Base-by-base conservation (phyloP, 805 yeast genomes). In the Candida glaebosa region DNA sequence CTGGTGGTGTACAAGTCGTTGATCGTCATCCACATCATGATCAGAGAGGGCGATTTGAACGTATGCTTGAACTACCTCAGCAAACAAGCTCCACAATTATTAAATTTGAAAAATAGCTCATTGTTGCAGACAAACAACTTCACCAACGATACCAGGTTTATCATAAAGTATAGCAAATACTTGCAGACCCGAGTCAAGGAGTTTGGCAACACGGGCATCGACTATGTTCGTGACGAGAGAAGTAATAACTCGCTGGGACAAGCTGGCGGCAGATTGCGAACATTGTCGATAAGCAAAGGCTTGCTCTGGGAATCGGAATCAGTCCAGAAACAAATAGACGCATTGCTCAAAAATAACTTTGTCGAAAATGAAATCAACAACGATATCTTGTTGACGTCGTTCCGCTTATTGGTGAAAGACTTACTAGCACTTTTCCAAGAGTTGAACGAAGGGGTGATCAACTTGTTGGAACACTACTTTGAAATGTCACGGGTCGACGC, bases 391-490 rank as follows among this genome's bases (percentile, higher is more conserved):
- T 69, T 91, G 48, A 84, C 91, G 31, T 85, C 91, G 22, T 93
- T 91, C 68, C 73, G 96, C 43, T 73, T 91, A 65, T 73, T 93
- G 37, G 96, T 91, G n/a, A 86, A 85, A 52, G 99, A 93, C 60
- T 71, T 91, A 47, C 72, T 93, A 49, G 79, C 90, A 1, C 68
- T 93, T 31, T 95, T 87, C 65, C 96, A 91, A 63, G 83, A 87
- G 36, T 69, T 93, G 50, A 93, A 93, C 64, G 98, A 93, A 63
- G 99, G 98, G 30, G 96, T 93, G 18, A 90, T 93, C 52, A 93
- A 93, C 53, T 67, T 93, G 33, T 75, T 93, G 48, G 98, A 93
- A 61, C 95, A 91, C 56, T 93, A 87, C 64, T 93, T 93, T 67
- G 99, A 93, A 64, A 84, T 93, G 80, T 81, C 91, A 28, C 82